phyloP scores from a whole-genome alignment of 345 rosid genomes.

The Ceriops tagal region DNA sequence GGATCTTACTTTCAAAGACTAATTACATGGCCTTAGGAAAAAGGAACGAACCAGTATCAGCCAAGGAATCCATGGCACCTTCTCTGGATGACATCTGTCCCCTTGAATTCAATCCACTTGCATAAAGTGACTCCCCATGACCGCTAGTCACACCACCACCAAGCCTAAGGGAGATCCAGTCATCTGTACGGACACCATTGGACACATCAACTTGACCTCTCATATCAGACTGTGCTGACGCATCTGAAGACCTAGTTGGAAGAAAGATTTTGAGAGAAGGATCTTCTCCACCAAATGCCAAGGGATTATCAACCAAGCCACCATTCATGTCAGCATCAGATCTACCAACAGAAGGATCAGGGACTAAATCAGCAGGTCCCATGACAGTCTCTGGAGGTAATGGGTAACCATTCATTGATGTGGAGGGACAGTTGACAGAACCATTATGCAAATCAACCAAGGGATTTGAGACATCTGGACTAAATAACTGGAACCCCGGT shows the following conservation, averaged over 20 bases:
- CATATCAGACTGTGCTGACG: slow-evolving; percentile 6
- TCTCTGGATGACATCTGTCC: slow-evolving; percentile 39
- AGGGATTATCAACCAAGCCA: slow-evolving; percentile 30
- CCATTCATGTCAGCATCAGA: slow-evolving; percentile 10
- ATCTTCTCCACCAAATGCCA: slow-evolving; percentile 25
- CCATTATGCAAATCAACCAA: slow-evolving; percentile 20
- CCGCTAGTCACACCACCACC: slow-evolving; percentile 7
- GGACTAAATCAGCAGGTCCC: slow-evolving; percentile 8
- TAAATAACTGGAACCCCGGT: slow-evolving; percentile 29
- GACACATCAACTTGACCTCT: slow-evolving; percentile 12
- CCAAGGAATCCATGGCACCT: slow-evolving; percentile 47
- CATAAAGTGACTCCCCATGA: neutral
- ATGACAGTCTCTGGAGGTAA: slow-evolving; percentile 11
- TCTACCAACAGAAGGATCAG: slow-evolving; percentile 21
- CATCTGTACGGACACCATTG: slow-evolving; percentile 14
- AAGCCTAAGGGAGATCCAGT: slow-evolving; percentile 38
- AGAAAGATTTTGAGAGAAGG: slow-evolving; percentile 29
- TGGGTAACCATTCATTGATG: slow-evolving; percentile 19
- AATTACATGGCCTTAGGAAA: neutral
- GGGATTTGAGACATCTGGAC: slow-evolving; percentile 29
- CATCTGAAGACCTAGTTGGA: slow-evolving; percentile 21
- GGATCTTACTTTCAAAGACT: too few relatives aligned
- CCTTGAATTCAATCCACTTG: slow-evolving; percentile 15
- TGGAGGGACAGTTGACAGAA: slow-evolving; percentile 10
- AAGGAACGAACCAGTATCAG: slow-evolving; percentile 77